Conservation (phyloP, 352 stramenopile species). For the Phytophthora pseudosyringae region DNA sequence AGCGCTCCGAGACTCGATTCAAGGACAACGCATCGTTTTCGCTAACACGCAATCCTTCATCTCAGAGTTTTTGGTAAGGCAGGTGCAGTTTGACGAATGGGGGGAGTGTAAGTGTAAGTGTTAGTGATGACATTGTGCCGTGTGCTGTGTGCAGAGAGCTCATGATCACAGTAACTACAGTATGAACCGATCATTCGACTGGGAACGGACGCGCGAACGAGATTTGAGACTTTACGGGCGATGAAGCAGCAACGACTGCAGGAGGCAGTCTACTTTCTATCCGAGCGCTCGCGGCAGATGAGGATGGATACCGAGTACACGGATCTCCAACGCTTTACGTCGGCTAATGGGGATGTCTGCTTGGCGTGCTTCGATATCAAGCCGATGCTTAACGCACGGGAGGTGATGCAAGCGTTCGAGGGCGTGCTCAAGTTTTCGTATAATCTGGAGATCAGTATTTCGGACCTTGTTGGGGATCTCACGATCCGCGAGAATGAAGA, state of each 20-base stretch:
- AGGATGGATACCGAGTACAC: constrained; percentile 40
- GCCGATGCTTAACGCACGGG: constrained; percentile 31
- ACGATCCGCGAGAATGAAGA: constrained; percentile 53
- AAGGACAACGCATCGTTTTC: constrained; percentile 45
- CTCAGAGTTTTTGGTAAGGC: constrained; percentile 42
- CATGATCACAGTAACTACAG: constrained; percentile 36
- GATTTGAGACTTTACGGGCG: constrained; percentile 38
- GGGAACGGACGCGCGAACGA: constrained; percentile 24
- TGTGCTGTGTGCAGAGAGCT: constrained; percentile 22
- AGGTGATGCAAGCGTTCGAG: constrained; percentile 49
- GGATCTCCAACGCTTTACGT: constrained; percentile 48
- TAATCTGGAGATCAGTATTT: constrained; percentile 55
- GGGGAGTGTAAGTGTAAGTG: neutral
- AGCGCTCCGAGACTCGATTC: constrained; percentile 37
- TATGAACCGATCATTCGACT: constrained; percentile 47
- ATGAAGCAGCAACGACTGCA: constrained; percentile 50
- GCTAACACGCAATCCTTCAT: constrained; percentile 45
- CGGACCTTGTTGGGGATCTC: constrained; percentile 44
- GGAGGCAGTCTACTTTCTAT: constrained; percentile 45
- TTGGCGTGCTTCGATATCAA: constrained; percentile 53
- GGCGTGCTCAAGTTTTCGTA: constrained; percentile 49
- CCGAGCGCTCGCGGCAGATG: constrained; percentile 42
- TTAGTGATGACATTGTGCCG: neutral
- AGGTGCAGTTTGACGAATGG: neutral
- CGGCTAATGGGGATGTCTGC: constrained; percentile 40